A percentile compares a stretch with the other conserved stretches of the same genome.
phyloP scores from a whole-genome alignment of 805 yeast species.

The Cyberlindnera misumaiensis region DNA sequence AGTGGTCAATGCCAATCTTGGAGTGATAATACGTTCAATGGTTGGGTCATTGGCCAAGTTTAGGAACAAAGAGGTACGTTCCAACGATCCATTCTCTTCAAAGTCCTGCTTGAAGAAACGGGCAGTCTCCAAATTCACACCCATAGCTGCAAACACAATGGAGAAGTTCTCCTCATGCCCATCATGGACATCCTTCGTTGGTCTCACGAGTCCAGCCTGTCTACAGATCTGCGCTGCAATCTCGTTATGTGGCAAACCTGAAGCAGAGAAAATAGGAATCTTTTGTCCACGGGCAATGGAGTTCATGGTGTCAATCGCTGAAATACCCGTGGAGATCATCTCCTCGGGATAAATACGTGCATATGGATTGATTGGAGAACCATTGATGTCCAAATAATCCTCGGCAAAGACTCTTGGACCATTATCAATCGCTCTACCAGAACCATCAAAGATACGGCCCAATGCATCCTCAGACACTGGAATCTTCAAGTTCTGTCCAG shows the following conservation, averaged over 20 bases:
- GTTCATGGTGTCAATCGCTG: constrained; percentile 98
- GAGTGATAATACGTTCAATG: constrained; percentile 98
- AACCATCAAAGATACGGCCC: constrained; percentile 98
- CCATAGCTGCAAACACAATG: constrained; percentile 99
- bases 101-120: constrained; percentile 98
- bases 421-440: constrained; percentile 96
- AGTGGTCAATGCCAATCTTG: constrained; percentile 96
- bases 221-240: constrained; percentile 99
- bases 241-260: constrained; percentile 99
- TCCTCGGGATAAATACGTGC: constrained; percentile 99
- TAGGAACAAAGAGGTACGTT: constrained; percentile 93
- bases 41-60: constrained; percentile 99
- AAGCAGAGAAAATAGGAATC: constrained; percentile 97
- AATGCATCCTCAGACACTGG: constrained; percentile 95
- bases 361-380: constrained; percentile 96
- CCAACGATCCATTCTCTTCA: constrained; percentile 97
- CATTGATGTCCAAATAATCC: constrained; percentile 96
- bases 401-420: constrained; percentile 99
- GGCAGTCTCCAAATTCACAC: constrained; percentile 97
- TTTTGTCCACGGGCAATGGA: constrained; percentile 99
- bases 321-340: constrained; percentile 98
- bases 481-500: constrained; percentile 88
- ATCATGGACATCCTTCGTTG: constrained; percentile 98
- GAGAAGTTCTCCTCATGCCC: constrained; percentile 99
- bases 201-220: constrained; percentile 98